Base-by-base conservation (phyloP, 352 stramenopile genomes). In the Phytophthora europaea region DNA sequence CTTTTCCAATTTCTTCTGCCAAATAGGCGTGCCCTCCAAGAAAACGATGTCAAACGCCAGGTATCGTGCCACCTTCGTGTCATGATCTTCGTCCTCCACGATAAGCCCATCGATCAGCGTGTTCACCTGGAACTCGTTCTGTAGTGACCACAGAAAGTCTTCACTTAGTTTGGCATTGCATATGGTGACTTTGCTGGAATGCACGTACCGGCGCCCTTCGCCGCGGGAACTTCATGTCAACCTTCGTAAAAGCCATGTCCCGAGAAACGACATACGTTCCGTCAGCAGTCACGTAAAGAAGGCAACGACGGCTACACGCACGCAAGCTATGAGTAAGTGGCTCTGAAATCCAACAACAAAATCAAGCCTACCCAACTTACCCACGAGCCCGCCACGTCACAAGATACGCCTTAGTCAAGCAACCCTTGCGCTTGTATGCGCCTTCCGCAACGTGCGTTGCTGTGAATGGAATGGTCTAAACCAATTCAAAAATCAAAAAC, bases 1-100 rank as follows among this genome's bases (percentile, higher is more conserved):
- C 67, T 96, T 96, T 71, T 97, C 90, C 15, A 97, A 77, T 59
- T 96, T 96, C 63, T 93, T 94, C 61, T 95, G 89, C 89, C 88
- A 96, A 38, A 96, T 89, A 16, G 88, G 85, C 8, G 78, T 81
- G 8, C 87, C 85, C 60, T 97, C 89, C 50, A 94, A 78, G 53
- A 95, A 94, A 33, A 94, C 63, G 47, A 97, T 90, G 68, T 97
- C 90, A 63, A 95, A 96, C 12, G 88, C 87, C 36, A 97, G 61
- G 62, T 91, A 97, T 36, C 90, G 88, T 5, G 81, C 70, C 1
- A 97, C 85, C 55, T 94, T 94, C 22, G 74, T 80, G 61, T 86
- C 84, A 34, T 93, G 83, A 58, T 97, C 90, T 67, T 93, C 79
- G 55, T 97, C 90, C 75, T 94, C 81, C n/a, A 96, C 90, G 12